Evolutionary conservation across 768 basidiomycete species (phyloP).

Genomic region (Galerina sulciceps): DNA sequence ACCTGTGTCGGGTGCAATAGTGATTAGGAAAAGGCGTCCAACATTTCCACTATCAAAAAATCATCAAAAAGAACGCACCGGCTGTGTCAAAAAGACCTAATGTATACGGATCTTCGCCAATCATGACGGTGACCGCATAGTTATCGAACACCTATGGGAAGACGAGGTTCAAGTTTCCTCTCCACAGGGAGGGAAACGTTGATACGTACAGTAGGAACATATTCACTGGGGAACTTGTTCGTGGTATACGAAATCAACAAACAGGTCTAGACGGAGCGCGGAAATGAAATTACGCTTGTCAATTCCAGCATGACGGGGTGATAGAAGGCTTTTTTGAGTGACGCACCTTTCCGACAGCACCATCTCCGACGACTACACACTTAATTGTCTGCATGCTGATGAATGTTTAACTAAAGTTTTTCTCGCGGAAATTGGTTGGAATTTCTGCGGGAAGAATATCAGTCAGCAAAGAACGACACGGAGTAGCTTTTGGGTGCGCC

Average conservation of each 20-base stretch:
- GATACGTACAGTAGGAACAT: conserved; percentile 90
- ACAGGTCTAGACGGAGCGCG: conserved; percentile 71
- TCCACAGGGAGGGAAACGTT: conserved; percentile 24
- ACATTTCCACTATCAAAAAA: neutral
- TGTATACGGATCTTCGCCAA: conserved; percentile 99
- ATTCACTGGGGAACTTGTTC: conserved; percentile 98
- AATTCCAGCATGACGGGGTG: conserved; percentile 4
- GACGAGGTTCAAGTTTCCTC: conserved; percentile 15
- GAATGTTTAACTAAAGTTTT: conserved; percentile 17
- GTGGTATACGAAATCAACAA: conserved; percentile 96
- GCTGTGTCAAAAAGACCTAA: conserved; percentile 98
- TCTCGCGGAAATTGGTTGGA: conserved; percentile 12
- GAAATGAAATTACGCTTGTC: neutral
- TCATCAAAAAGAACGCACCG: conserved; percentile 59
- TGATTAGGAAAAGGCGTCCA: conserved; percentile 1
- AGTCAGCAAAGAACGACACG: conserved; percentile 22
- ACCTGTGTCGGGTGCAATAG: conserved; percentile 47
- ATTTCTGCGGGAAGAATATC: conserved; percentile 15
- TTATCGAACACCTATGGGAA: conserved; percentile 85
- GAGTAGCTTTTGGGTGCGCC: conserved; percentile 10
- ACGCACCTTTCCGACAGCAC: conserved; percentile 96
- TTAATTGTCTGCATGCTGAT: conserved; percentile 92
- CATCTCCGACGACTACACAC: conserved; percentile 97
- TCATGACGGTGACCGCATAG: conserved; percentile 99
- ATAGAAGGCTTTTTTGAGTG: conserved; percentile 12